Percentiles rank a stretch among this genome's conserved stretches.
Conservation (phyloP, 192 early-diverging fungal species). For the Gorgonomyces haynaldii region DNA sequence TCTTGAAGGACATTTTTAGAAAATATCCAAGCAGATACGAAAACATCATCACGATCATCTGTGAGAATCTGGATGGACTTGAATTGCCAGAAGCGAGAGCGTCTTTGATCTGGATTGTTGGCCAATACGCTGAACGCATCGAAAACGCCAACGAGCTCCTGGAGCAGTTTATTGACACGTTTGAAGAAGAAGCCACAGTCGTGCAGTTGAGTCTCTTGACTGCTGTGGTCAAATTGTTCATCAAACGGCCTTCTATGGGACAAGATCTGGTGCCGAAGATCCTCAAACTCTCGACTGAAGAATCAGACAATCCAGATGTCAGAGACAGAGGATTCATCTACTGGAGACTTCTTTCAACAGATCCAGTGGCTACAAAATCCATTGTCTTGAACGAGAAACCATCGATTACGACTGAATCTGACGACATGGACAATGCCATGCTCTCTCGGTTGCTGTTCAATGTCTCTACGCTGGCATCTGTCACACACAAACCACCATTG, state of each 20-base stretch:
- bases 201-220: slow-evolving; percentile 90
- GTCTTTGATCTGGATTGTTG: slow-evolving; percentile 99
- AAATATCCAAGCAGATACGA: slow-evolving; percentile 98
- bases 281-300: slow-evolving; percentile 88
- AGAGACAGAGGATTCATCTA: slow-evolving; percentile 97
- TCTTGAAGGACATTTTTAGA: slow-evolving; percentile 97
- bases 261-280: slow-evolving; percentile 91
- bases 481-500: slow-evolving; percentile 85
- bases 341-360: slow-evolving; percentile 91
- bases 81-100: slow-evolving; percentile 97
- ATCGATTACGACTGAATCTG: slow-evolving; percentile 85
- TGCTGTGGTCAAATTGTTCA: slow-evolving; percentile 91
- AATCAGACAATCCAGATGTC: slow-evolving; percentile 92
- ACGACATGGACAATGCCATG: slow-evolving; percentile 73
- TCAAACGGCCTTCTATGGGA: slow-evolving; percentile 80
- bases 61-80: slow-evolving; percentile 89
- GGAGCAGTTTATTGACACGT: slow-evolving; percentile 75
- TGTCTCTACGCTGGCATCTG: slow-evolving; percentile 74
- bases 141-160: slow-evolving; percentile 90
- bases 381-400: slow-evolving; percentile 90
- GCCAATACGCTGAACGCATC: slow-evolving; percentile 94
- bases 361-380: slow-evolving; percentile 80
- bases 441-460: slow-evolving; percentile 82
- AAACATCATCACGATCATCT: slow-evolving; percentile 78
- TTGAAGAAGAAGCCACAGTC: slow-evolving; percentile 71